Evolutionary conservation across 2,329 filamentous ascomycete species (phyloP), one percentile per base, ranked within the genome.

Genomic region (Epichloe hybrida): DNA sequence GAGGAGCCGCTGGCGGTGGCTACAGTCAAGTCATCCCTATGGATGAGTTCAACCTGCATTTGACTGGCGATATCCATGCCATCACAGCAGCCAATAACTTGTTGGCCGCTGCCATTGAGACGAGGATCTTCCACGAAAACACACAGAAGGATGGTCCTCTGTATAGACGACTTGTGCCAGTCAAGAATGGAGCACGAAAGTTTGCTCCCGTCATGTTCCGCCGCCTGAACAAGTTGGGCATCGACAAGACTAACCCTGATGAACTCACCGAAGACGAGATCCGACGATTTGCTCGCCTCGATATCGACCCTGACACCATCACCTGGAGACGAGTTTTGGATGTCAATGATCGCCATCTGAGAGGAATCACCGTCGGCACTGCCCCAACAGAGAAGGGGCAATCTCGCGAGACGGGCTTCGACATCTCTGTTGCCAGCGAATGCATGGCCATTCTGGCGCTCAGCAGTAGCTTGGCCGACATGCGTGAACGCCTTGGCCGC

Each of bases 11-110:
- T 51, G 93, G 93, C 62, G 93, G 93, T 67, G 93, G 93, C 39
- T 98, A 97, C 79, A 95, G 88, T 67, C 93, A 98, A 68, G 93
- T 98, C 63, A 97, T 98, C 61, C 93, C 93, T 53, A 98, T 98
- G 93, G 93, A 98, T 61, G 93, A 98, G 69, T 98, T 98, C 75
- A 98, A 98, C 71, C 74, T 98, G 64, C 93, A 98, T 68, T 72
- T 98, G 62, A 98, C 93, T 50, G 93, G 93, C 61, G 93, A 98
- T 66, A 97, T 98, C 52, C 93, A 98, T 67, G 93, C 93, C 57
- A 93, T 98, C 62, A 89, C 89, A 49, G 91, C 91, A 31, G 93
- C 93, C 38, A 98, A 97, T 77, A 98, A 98, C 70, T 76, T 98
- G 52, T 79, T 98, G 42, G 91, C 93, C 43, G 93, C 93, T 50